Percentiles rank a stretch among this genome's conserved stretches.
phyloP scores from a whole-genome alignment of 441 rosid species.

The Bruguiera hainesii region DNA sequence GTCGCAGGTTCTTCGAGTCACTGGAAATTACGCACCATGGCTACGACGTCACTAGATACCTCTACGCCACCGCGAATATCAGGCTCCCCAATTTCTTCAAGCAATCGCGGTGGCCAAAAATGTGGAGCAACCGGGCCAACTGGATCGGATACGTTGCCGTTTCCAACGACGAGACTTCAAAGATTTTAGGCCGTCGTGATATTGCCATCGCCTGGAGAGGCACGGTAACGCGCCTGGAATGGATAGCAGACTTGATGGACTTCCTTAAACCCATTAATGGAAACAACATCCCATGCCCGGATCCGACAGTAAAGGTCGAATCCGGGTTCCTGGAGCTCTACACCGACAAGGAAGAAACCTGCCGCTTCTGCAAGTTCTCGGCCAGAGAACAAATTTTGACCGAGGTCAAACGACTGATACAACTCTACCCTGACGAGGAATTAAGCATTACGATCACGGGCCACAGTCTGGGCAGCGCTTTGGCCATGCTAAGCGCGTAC shows the following conservation, averaged over 20 bases:
- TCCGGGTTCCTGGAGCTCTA: slow-evolving; percentile 71
- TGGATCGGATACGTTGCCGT: slow-evolving; percentile 89
- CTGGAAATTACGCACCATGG: slow-evolving; percentile 53
- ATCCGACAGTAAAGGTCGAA: slow-evolving; percentile 73
- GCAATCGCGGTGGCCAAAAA: slow-evolving; percentile 56
- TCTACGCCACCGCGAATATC: slow-evolving; percentile 58
- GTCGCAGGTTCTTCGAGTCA: slow-evolving; percentile 39
- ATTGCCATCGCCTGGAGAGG: slow-evolving; percentile 62
- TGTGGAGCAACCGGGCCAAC: slow-evolving; percentile 63
- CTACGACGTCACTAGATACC: slow-evolving; percentile 48
- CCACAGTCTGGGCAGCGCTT: slow-evolving; percentile 60
- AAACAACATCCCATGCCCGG: slow-evolving; percentile 59
- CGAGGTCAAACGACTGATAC: slow-evolving; percentile 51
- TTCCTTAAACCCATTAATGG: slow-evolving; percentile 45
- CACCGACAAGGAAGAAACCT: slow-evolving; percentile 43
- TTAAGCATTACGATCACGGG: slow-evolving; percentile 74
- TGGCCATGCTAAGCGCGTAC: slow-evolving; percentile 56
- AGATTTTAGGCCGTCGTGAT: slow-evolving; percentile 73
- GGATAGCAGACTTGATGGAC: slow-evolving; percentile 65
- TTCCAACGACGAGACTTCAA: slow-evolving; percentile 57
- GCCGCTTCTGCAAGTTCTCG: slow-evolving; percentile 48
- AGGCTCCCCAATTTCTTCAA: slow-evolving; percentile 57
- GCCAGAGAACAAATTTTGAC: slow-evolving; percentile 53
- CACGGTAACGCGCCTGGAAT: slow-evolving; percentile 69
- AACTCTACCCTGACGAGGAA: slow-evolving; percentile 51